These are phyloP conservation scores for Chrysanthemum makinoi DNA, from an alignment of 129 eudicot species.

Conservation along the genomic window DNA sequence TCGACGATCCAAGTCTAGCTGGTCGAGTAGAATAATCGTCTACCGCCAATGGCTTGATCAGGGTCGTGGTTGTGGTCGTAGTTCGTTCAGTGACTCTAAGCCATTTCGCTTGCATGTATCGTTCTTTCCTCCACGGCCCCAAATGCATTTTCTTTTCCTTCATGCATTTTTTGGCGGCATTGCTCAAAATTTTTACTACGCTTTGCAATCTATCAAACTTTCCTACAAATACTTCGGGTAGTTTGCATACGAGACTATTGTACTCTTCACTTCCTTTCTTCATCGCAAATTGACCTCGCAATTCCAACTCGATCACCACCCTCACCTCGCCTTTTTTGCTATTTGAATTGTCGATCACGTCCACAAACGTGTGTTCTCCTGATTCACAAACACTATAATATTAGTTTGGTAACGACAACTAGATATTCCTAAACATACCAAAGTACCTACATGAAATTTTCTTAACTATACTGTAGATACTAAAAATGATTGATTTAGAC, in stretches of 20 bases:
- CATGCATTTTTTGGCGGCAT: constrained; percentile 76
- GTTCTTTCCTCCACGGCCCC: constrained; percentile 86
- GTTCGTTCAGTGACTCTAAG: constrained; percentile 46
- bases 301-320: constrained; percentile 70
- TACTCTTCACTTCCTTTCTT: constrained; percentile 74
- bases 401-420: constrained; percentile 11
- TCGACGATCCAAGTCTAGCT: constrained; percentile 48
- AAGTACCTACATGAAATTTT: not conserved
- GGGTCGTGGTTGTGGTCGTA: constrained; percentile 7
- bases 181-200: constrained; percentile 48
- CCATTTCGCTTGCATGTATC: constrained; percentile 95
- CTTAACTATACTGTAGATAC: not conserved
- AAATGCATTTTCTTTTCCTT: constrained; percentile 80
- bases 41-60: constrained; percentile 11
- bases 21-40: constrained; percentile 34
- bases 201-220: constrained; percentile 56
- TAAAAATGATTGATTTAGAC: constrained; percentile 11
- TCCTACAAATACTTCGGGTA: constrained; percentile 75
- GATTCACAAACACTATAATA: not conserved
- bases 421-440: not conserved
- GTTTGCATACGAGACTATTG: constrained; percentile 40
- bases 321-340: constrained; percentile 56
- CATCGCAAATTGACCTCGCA: constrained; percentile 76
- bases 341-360: constrained; percentile 53
- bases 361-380: constrained; percentile 85